These are phyloP conservation scores for Mentha longifolia DNA, from an alignment of 257 asterid genomes.

Conservation along the genomic window DNA sequence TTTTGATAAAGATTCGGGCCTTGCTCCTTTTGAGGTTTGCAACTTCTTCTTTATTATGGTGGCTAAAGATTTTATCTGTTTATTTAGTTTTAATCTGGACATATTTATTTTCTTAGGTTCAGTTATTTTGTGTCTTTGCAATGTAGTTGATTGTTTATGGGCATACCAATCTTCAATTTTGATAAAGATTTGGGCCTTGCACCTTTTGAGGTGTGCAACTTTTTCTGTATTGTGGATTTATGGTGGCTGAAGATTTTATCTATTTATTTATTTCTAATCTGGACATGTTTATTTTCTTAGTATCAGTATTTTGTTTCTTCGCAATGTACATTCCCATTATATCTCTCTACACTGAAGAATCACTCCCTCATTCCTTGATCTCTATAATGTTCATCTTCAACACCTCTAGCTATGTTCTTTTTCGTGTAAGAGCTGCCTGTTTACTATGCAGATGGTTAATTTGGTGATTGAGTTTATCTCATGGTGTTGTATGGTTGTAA, in stretches of 20 bases:
- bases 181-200: slow-evolving; percentile 61
- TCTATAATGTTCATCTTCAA: slow-evolving; percentile 6
- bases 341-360: too few species aligned
- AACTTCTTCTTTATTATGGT: slow-evolving; percentile 26
- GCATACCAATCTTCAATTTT: slow-evolving; percentile 63
- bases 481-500: slow-evolving; percentile 69
- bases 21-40: slow-evolving; percentile 83
- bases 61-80: background rate
- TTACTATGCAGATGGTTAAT: slow-evolving; percentile 61
- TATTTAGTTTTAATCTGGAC: background rate
- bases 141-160: slow-evolving; percentile 37
- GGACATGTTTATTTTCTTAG: background rate
- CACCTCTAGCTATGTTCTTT: slow-evolving; percentile 9
- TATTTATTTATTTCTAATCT: background rate
- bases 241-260: background rate
- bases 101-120: background rate
- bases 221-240: slow-evolving; percentile 25
- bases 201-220: slow-evolving; percentile 71
- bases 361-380: background rate
- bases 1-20: slow-evolving; percentile 53
- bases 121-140: too few species aligned
- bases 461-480: slow-evolving; percentile 62
- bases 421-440: slow-evolving; percentile 18
- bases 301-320: background rate
- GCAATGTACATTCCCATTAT: background rate